These are phyloP conservation scores for Teunomyces tritomae DNA, from an alignment of 805 yeast species.

Conservation along the genomic window DNA sequence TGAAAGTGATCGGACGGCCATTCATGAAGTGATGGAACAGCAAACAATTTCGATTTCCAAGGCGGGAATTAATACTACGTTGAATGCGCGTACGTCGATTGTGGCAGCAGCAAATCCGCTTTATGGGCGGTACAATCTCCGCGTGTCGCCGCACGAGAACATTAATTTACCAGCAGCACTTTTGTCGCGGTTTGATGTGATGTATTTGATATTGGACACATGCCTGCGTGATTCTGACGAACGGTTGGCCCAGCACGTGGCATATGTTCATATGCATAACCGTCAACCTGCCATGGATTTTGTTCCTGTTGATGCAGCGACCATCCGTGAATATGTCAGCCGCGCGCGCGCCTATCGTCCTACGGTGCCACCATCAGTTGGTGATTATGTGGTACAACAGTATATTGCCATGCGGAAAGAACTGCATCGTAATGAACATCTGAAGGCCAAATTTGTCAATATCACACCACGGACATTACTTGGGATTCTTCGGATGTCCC, in stretches of 20 bases:
- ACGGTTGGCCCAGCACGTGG: slow-evolving; percentile 86
- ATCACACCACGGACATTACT: slow-evolving; percentile 93
- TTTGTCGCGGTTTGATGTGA: slow-evolving; percentile 87
- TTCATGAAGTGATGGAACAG: slow-evolving; percentile 99
- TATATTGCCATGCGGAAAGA: slow-evolving; percentile 93
- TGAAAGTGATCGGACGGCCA: slow-evolving; percentile 93
- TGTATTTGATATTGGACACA: slow-evolving; percentile 81
- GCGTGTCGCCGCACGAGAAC: slow-evolving; percentile 88
- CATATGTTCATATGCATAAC: slow-evolving; percentile 93
- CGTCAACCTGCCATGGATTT: slow-evolving; percentile 76
- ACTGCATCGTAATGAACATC: slow-evolving; percentile 73
- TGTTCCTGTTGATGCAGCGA: slow-evolving; percentile 72
- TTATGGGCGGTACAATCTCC: slow-evolving; percentile 90
- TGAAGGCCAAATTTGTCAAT: slow-evolving; percentile 78
- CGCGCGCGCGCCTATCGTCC: slow-evolving; percentile 86
- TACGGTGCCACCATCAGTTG: slow-evolving; percentile 74
- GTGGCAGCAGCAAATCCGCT: slow-evolving; percentile 98
- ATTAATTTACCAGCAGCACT: slow-evolving; percentile 96
- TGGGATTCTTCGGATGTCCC: slow-evolving; percentile 88
- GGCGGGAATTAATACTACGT: slow-evolving; percentile 95
- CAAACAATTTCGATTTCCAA: slow-evolving; percentile 96
- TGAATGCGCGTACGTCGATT: slow-evolving; percentile 93
- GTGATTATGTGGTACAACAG: slow-evolving; percentile 79
- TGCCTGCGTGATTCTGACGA: slow-evolving; percentile 81
- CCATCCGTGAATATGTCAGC: slow-evolving; percentile 84